Conservation (phyloP, 2,329 filamentous ascomycete species). For the Colletotrichum sp. region DNA sequence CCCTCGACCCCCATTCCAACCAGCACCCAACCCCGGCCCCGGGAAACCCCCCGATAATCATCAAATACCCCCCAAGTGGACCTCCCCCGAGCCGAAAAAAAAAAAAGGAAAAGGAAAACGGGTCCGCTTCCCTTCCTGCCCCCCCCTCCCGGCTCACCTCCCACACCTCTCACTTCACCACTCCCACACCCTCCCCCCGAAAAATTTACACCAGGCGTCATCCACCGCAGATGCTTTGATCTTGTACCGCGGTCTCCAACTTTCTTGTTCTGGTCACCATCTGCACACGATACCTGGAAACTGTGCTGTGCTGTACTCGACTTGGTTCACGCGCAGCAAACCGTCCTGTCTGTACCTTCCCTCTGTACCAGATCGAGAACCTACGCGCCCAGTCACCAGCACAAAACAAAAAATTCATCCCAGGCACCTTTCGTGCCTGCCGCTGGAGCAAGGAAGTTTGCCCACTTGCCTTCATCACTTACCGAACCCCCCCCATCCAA, state of each 20-base stretch:
- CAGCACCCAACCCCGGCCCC: too few relatives aligned
- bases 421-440: neutral
- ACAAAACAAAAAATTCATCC: neutral
- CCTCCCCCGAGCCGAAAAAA: too few relatives aligned
- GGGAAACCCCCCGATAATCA: too few relatives aligned
- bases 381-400: neutral
- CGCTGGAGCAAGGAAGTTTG: neutral
- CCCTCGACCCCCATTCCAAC: too few relatives aligned
- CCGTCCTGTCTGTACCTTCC: neutral
- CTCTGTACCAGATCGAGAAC: neutral
- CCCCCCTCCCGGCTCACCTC: neutral
- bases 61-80: too few relatives aligned
- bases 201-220: constrained; percentile 9
- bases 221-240: constrained; percentile 16
- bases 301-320: neutral
- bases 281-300: neutral
- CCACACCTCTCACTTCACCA: constrained; percentile 1
- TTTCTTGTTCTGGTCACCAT: constrained; percentile 16
- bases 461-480: constrained; percentile 12
- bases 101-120: constrained; percentile 5
- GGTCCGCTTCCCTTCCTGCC: neutral
- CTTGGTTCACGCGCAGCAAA: neutral
- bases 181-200: neutral
- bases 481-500: neutral
- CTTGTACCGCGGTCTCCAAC: constrained; percentile 14